These are phyloP conservation scores for Biscogniauxia marginata DNA, from an alignment of 2,329 filamentous ascomycete species.

Conservation along the genomic window DNA sequence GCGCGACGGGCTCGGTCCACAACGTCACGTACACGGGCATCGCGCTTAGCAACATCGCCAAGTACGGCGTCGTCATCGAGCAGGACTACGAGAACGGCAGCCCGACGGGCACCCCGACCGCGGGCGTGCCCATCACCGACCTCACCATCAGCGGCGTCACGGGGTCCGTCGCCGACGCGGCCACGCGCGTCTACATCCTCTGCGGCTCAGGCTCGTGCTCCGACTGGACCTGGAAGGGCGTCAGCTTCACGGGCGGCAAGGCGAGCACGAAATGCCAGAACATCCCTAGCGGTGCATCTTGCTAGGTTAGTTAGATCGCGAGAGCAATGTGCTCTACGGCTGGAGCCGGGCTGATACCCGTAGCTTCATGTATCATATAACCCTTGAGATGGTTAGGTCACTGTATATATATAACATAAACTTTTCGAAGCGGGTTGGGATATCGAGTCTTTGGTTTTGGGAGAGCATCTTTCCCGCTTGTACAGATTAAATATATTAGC, in stretches of 20 bases:
- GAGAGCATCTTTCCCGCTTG: no score
- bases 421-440: no score
- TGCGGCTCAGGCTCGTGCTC: conserved; percentile 37
- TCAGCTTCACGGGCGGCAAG: conserved; percentile 38
- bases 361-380: no score
- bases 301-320: no score
- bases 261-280: conserved; percentile 61
- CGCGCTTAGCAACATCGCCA: conserved; percentile 46
- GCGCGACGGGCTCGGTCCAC: conserved; percentile 49
- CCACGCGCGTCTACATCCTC: conserved; percentile 35
- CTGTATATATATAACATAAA: no score
- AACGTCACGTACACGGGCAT: conserved; percentile 54
- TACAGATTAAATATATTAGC: no score
- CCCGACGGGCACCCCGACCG: conserved; percentile 41
- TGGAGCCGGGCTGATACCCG: no score
- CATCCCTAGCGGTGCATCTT: conserved; percentile 21
- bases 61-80: conserved; percentile 57
- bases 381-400: no score
- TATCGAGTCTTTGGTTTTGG: no score
- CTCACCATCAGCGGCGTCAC: conserved; percentile 40
- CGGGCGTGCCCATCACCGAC: conserved; percentile 45
- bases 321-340: no score
- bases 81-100: conserved; percentile 53
- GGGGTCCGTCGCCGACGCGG: conserved; percentile 33
- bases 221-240: conserved; percentile 34